These are phyloP conservation scores for Xylariaceae sp. DNA, from an alignment of 2,329 filamentous ascomycete genomes.

Conservation along the genomic window DNA sequence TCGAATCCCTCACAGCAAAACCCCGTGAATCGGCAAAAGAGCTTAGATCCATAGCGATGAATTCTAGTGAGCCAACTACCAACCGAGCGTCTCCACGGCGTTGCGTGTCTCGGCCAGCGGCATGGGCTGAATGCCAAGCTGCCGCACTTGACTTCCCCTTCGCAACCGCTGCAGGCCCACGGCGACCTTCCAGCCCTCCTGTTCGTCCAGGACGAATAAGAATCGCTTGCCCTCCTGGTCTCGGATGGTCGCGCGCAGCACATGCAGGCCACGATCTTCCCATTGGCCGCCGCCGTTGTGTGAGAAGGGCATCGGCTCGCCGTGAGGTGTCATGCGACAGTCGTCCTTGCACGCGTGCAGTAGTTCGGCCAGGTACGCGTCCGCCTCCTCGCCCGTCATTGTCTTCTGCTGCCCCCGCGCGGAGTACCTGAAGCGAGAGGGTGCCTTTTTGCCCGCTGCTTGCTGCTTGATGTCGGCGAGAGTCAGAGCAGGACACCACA, in stretches of 20 bases:
- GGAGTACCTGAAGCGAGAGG: constrained; percentile 40
- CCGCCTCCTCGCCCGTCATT: constrained; percentile 59
- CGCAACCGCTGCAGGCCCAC: constrained; percentile 56
- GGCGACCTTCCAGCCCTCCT: constrained; percentile 63
- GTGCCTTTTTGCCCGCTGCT: constrained; percentile 44
- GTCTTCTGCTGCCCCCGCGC: constrained; percentile 46
- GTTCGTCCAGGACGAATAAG: constrained; percentile 58
- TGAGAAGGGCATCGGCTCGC: constrained; percentile 34
- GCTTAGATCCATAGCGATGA: too few species aligned
- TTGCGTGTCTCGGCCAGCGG: constrained; percentile 47
- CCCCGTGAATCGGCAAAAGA: too few species aligned
- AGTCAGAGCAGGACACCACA: constrained; percentile 68
- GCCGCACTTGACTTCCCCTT: constrained; percentile 54
- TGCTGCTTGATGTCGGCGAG: constrained; percentile 42
- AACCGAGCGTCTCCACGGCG: constrained; percentile 55
- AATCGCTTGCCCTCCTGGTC: constrained; percentile 63
- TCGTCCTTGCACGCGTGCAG: constrained; percentile 59
- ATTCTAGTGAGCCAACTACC: constrained; percentile 29
- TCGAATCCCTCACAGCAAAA: too few species aligned
- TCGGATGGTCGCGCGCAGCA: constrained; percentile 57
- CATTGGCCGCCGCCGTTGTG: constrained; percentile 47
- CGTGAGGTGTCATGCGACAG: constrained; percentile 51
- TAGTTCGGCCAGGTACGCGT: constrained; percentile 57
- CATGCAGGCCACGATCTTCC: constrained; percentile 52
- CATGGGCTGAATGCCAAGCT: constrained; percentile 55